Evolutionary conservation across 495 filamentous ascomycete species (phyloP).

Genomic region (Neurospora sp.): DNA sequence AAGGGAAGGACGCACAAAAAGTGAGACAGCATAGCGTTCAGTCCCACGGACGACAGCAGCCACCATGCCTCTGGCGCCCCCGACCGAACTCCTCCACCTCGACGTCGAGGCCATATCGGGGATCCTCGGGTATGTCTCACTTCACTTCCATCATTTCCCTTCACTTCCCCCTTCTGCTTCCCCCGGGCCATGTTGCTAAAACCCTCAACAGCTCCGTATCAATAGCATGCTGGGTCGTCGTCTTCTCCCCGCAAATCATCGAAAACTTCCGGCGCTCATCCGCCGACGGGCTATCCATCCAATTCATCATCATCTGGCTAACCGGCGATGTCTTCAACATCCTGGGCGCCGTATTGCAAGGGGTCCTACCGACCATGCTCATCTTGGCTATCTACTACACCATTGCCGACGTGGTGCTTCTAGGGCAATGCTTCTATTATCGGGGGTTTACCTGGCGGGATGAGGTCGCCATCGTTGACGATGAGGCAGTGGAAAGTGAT

Average conservation of each 20-base stretch:
- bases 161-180: background rate
- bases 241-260: conserved; percentile 94
- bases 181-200: background rate
- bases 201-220: conserved; percentile 61
- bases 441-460: conserved; percentile 67
- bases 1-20: background rate
- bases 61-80: conserved; percentile 51
- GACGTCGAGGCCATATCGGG: conserved; percentile 83
- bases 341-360: conserved; percentile 81
- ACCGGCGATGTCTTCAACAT: conserved; percentile 96
- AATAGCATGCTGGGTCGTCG: conserved; percentile 95
- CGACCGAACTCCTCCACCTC: conserved; percentile 53
- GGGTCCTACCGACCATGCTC: conserved; percentile 89
- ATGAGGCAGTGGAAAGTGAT: too few relatives aligned
- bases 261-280: conserved; percentile 85
- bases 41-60: background rate
- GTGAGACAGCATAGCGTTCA: background rate
- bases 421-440: conserved; percentile 90
- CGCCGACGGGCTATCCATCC: conserved; percentile 79
- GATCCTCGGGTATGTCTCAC: conserved; percentile 61
- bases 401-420: conserved; percentile 78
- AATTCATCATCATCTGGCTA: conserved; percentile 86
- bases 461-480: background rate
- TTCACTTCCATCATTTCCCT: background rate
- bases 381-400: conserved; percentile 95